Evolutionary conservation across 2,329 filamentous ascomycete species (phyloP), one percentile per base, ranked within the genome.

Genomic region (Hysterium pulicare): DNA sequence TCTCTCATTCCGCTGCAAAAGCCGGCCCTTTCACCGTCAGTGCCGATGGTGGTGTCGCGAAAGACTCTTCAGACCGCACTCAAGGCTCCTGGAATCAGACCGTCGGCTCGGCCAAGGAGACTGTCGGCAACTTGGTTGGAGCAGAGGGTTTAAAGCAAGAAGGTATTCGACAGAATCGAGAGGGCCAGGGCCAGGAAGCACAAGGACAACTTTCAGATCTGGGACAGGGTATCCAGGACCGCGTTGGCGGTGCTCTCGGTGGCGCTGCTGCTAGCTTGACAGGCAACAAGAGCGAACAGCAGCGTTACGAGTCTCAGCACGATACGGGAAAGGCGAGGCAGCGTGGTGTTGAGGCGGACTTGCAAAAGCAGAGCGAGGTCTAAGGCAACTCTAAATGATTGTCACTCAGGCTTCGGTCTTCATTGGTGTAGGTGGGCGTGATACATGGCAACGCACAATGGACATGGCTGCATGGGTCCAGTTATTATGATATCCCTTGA

Each of bases 61-160:
- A 79, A 53, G 88, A 95, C 67, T 75, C 87, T 67, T 74, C 83
- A 9, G 75, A 91, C 64, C 87, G 90, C 51, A 72, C 76, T 17
- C 64, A 79, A 15, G 90, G 91, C 33, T 76, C 77, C 15, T 94
- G 86, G 83, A 88, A 95, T 73, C 90, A 96, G 71, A 95, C 89
- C 4, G 61, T 90, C n/a, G 91, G 90, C 40, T 80, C 85, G 1
- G 83, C 83, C 33, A 96, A 96, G 74, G 88, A 96, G 65, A 74
- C 83, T 4, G 50, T 93, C 1, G 91, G 91, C 44, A 83, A 83
- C 15, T 56, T 91, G 4, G 53, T 91, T 20, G 91, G 90, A 46
- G 82, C 80, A 50, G 84, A 93, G 70, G 76, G 74, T 24, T 69
- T 96, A 41, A 91, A 90, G 73, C 75, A 81, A 36, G 63, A 82